phyloP scores from a whole-genome alignment of 2,329 filamentous ascomycete species.

The Endocalyx cinctus region DNA sequence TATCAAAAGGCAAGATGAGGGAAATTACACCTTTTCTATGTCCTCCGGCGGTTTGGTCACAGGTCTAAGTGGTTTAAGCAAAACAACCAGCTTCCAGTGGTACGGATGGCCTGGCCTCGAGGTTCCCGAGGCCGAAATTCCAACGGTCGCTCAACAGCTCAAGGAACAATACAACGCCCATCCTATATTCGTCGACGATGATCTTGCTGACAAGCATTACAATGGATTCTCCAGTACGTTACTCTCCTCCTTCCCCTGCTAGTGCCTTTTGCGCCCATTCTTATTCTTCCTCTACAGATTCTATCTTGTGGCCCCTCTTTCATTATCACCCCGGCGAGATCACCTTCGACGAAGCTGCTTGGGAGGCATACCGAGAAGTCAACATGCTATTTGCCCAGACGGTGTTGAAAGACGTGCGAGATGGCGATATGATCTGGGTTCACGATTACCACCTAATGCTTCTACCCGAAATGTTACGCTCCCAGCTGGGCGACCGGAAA shows the following conservation, averaged over 20 bases:
- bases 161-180: slow-evolving; percentile 85
- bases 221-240: slow-evolving; percentile 91
- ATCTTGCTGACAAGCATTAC: slow-evolving; percentile 91
- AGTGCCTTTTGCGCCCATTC: slow-evolving; percentile 2
- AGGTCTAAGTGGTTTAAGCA: slow-evolving; percentile 84
- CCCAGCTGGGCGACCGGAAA: slow-evolving; percentile 75
- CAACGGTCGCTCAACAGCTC: slow-evolving; percentile 68
- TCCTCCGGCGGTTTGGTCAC: slow-evolving; percentile 95
- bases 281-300: slow-evolving; percentile 52
- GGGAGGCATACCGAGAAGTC: slow-evolving; percentile 88
- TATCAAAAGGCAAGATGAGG: slow-evolving; percentile 89
- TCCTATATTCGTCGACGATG: slow-evolving; percentile 89
- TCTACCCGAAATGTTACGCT: slow-evolving; percentile 88
- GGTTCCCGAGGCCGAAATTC: slow-evolving; percentile 78
- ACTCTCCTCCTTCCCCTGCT: slow-evolving; percentile 2
- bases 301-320: slow-evolving; percentile 96
- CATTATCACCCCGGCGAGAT: slow-evolving; percentile 99
- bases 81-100: slow-evolving; percentile 94
- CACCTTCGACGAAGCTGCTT: slow-evolving; percentile 92
- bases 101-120: slow-evolving; percentile 97
- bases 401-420: slow-evolving; percentile 80
- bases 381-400: slow-evolving; percentile 89
- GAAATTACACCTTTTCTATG: slow-evolving; percentile 90
- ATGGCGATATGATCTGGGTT: slow-evolving; percentile 95
- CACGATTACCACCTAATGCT: slow-evolving; percentile 99